phyloP scores from a whole-genome alignment of 1,284 basidiomycete species.

The Sanguinoderma infundibulare region DNA sequence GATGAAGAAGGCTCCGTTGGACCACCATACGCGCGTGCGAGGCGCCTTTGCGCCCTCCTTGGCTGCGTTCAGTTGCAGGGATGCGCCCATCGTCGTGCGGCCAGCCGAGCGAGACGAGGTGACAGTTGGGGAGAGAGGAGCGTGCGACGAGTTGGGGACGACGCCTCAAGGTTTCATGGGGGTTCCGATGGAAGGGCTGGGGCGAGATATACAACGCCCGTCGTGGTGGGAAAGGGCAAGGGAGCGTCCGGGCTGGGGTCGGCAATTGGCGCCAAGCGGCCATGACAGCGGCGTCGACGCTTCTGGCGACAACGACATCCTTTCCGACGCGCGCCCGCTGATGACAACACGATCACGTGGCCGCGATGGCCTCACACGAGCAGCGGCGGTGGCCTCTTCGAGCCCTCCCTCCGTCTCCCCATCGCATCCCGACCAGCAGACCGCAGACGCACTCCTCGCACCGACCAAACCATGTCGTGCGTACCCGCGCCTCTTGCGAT shows the following conservation, averaged over 20 bases:
- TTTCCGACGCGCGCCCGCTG: conserved; percentile 15
- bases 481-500: not conserved
- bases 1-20: conserved; percentile 72
- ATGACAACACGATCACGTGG: conserved; percentile 21
- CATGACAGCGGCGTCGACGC: not conserved
- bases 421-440: not conserved
- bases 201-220: not conserved
- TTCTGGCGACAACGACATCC: not conserved
- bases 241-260: not conserved
- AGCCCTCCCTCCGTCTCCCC: not conserved
- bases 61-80: too few relatives aligned
- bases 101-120: not conserved
- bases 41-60: not conserved
- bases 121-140: conserved; percentile 5
- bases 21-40: conserved; percentile 59
- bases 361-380: too few relatives aligned
- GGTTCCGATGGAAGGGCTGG: not conserved
- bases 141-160: not conserved
- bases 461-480: not conserved
- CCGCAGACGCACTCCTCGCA: not conserved
- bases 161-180: not conserved
- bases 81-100: not conserved
- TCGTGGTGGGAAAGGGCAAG: not conserved
- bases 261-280: not conserved
- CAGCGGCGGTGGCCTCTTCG: not conserved